Conservation (phyloP, 306 rosid species). For the Aeschynomene evenia region DNA sequence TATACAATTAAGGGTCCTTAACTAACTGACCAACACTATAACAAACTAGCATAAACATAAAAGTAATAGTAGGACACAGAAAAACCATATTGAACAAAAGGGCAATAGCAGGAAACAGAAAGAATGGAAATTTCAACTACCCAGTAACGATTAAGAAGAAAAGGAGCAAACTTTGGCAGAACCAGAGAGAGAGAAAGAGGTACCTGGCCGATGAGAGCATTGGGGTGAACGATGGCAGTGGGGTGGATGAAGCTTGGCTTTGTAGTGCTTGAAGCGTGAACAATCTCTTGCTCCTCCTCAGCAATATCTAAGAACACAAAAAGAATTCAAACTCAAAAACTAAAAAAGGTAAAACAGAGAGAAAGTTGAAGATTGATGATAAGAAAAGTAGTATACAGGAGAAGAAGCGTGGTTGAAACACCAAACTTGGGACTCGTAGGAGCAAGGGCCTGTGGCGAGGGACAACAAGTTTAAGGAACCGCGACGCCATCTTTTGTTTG, state of each 20-base stretch:
- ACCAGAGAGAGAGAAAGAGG: background rate
- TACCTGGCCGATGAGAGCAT: constrained; percentile 74
- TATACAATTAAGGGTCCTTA: background rate
- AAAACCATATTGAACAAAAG: no score
- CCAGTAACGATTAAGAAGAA: background rate
- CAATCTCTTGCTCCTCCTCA: constrained; percentile 22
- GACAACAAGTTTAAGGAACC: constrained; percentile 42
- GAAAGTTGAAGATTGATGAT: background rate
- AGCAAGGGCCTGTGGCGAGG: background rate
- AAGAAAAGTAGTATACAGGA: constrained; percentile 6
- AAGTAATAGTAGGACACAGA: no score
- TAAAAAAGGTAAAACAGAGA: background rate
- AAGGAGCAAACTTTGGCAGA: constrained; percentile 10
- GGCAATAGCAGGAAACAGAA: no score
- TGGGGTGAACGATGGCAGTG: constrained; percentile 68
- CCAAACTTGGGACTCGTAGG: constrained; percentile 9
- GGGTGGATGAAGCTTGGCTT: constrained; percentile 56
- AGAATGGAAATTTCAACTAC: background rate
- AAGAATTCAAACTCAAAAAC: background rate
- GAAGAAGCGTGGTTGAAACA: constrained; percentile 41
- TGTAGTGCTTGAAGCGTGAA: constrained; percentile 18
- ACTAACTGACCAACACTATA: background rate
- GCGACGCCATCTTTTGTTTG: constrained; percentile 35
- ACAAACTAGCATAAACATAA: no score
- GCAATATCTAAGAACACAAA: constrained; percentile 32